Evolutionary conservation across 306 rosid species (phyloP).

Genomic region (Medicago arabica): DNA sequence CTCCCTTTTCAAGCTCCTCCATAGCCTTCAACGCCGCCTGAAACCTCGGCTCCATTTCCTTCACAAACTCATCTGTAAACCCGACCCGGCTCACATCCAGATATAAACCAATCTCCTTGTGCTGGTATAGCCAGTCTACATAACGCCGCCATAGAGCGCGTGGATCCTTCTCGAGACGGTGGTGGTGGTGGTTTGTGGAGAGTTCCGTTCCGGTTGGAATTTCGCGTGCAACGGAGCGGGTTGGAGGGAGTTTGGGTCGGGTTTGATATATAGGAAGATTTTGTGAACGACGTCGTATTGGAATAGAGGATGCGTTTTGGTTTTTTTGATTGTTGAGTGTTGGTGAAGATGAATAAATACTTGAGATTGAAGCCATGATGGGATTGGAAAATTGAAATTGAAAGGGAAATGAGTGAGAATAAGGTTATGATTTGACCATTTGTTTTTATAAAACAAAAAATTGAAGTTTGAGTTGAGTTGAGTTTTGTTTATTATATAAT

Average conservation of each 20-base stretch:
- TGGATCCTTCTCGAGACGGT: slow-evolving; percentile 72
- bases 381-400: not conserved
- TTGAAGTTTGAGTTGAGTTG: not conserved
- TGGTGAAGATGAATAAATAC: slow-evolving; percentile 72
- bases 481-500: not conserved
- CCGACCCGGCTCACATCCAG: slow-evolving; percentile 96
- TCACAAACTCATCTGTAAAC: slow-evolving; percentile 77
- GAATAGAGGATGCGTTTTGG: slow-evolving; percentile 9
- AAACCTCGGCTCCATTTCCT: slow-evolving; percentile 80
- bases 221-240: slow-evolving; percentile 72
- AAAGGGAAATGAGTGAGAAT: not conserved
- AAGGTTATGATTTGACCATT: slow-evolving; percentile 18
- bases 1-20: slow-evolving; percentile 88
- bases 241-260: slow-evolving; percentile 35
- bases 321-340: slow-evolving; percentile 54
- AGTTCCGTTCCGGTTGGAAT: slow-evolving; percentile 45
- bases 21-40: slow-evolving; percentile 71
- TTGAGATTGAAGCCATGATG: slow-evolving; percentile 81
- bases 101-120: slow-evolving; percentile 79
- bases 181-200: slow-evolving; percentile 24
- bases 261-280: slow-evolving; percentile 45
- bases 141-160: slow-evolving; percentile 76
- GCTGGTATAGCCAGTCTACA: slow-evolving; percentile 92
- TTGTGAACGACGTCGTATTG: slow-evolving; percentile 13
- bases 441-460: not conserved